Base-by-base conservation (phyloP, 2,329 filamentous ascomycete genomes). In the Fusarium piperis region DNA sequence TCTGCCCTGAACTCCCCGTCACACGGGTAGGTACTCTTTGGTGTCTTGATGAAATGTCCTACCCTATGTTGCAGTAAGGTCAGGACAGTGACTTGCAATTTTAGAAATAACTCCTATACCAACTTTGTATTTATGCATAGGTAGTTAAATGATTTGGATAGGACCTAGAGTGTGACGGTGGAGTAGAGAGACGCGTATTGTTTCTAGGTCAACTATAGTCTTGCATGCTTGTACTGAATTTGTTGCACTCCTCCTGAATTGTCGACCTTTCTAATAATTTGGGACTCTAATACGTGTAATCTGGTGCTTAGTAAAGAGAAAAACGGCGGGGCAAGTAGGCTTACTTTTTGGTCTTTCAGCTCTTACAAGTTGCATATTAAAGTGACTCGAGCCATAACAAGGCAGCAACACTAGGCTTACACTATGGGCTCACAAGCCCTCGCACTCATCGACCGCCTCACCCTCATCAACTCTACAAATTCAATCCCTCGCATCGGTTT, bases 401-500 rank as follows among this genome's bases (percentile, higher is more conserved):
- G 15, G 33, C 64, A 26, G 15, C 26, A 35, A 33, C 44, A 6
- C 38, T 16, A 7, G 16, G 28, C 28, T 11, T 39, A 18, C 13
- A 53, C n/a, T 20, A 72, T 63, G 65, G 41, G 41, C 26, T 7
- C 44, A 46, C 35, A 41, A 23, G 53, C 61, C 5, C 61, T 73
- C n/a, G 71, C 58, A 11, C 53, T 71, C 39, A n/a, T 70, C 3
- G 64, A 69, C 20, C 55, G 62, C 6, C 44, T 79, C 23, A 26
- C 67, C 8, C 70, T 82, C 16, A 64, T 70, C 30, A 73, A 74
- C 16, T 74, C 77, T 1, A 56, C 23, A 33, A 41, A 23, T 11
- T 64, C 64, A 15, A 91, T 94, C 18, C 92, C 92, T 26, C 85
- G 85, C 30, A 85, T 94, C 11, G 92, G 92, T 13, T 93, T 94